Percentiles rank a stretch among this genome's conserved stretches.
Evolutionary conservation across 1,284 basidiomycete species (phyloP).

Genomic region (Apiotrichum porosum): DNA sequence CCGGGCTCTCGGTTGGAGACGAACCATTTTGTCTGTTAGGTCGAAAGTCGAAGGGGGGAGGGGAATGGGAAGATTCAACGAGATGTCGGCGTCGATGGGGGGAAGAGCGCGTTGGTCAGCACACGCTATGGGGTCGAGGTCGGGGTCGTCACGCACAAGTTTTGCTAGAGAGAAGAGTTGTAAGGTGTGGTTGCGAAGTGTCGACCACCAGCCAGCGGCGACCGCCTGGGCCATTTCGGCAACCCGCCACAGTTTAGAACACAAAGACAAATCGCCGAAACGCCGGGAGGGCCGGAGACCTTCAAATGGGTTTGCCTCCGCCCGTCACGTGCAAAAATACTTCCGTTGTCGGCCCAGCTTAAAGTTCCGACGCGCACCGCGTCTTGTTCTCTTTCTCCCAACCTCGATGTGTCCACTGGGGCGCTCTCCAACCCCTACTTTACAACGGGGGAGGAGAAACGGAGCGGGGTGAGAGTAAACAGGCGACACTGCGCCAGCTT

Average conservation of each 20-base stretch:
- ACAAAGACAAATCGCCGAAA: too few relatives aligned
- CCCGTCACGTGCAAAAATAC: too few relatives aligned
- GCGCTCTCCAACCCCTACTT: conserved; percentile 14
- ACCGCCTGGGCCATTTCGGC: too few relatives aligned
- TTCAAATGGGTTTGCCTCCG: too few relatives aligned
- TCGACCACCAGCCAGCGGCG: neutral
- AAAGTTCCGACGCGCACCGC: too few relatives aligned
- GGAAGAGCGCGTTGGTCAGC: conserved; percentile 7
- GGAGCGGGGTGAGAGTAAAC: conserved; percentile 19
- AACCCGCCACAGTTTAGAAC: too few relatives aligned
- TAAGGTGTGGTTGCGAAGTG: too few relatives aligned
- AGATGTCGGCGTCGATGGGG: neutral
- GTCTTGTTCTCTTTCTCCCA: conserved; percentile 1
- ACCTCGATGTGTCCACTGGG: conserved; percentile 17
- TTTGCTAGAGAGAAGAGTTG: conserved; percentile 10
- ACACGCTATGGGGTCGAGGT: neutral
- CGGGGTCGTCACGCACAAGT: conserved; percentile 7
- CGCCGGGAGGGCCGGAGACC: too few relatives aligned
- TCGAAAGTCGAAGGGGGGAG: neutral
- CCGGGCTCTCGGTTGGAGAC: neutral
- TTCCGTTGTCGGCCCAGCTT: too few relatives aligned
- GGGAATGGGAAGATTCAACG: neutral
- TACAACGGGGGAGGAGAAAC: conserved; percentile 16
- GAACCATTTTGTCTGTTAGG: conserved; percentile 11
- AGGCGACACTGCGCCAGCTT: neutral